phyloP scores from a whole-genome alignment of 306 rosid species.

The Potentilla sterilis region DNA sequence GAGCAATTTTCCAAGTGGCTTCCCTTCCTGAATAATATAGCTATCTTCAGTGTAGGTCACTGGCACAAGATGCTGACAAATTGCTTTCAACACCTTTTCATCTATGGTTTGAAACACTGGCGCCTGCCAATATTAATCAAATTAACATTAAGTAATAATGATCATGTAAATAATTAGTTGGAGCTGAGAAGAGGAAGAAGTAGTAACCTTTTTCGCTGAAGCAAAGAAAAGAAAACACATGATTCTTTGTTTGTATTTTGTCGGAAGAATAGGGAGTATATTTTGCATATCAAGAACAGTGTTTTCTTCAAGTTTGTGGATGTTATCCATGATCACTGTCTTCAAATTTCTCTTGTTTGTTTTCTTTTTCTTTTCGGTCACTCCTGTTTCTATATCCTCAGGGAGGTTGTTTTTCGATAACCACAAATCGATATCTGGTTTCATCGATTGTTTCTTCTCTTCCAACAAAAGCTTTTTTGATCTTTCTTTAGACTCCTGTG shows the following conservation, averaged over 20 bases:
- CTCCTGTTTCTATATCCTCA: background rate
- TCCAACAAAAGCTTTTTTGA: background rate
- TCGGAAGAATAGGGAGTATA: background rate
- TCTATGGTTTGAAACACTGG: background rate
- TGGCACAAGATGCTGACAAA: background rate
- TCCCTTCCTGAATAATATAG: background rate
- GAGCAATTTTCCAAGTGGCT: background rate
- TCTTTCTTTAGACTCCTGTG: background rate
- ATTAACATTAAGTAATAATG: background rate
- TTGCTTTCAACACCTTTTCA: background rate
- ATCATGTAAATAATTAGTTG: background rate
- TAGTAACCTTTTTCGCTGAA: background rate
- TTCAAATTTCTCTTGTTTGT: background rate
- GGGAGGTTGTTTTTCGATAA: background rate
- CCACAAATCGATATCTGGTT: background rate
- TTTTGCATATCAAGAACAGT: background rate
- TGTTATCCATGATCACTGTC: background rate
- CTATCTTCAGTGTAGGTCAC: background rate
- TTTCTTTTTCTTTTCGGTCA: background rate
- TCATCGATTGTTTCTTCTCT: background rate
- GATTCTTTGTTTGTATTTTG: background rate
- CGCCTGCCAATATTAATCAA: background rate
- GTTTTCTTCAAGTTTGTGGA: background rate
- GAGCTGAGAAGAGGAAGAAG: background rate
- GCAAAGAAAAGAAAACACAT: background rate